Evolutionary conservation across 345 rosid genomes (phyloP).

Genomic region (Clarkia xantiana): DNA sequence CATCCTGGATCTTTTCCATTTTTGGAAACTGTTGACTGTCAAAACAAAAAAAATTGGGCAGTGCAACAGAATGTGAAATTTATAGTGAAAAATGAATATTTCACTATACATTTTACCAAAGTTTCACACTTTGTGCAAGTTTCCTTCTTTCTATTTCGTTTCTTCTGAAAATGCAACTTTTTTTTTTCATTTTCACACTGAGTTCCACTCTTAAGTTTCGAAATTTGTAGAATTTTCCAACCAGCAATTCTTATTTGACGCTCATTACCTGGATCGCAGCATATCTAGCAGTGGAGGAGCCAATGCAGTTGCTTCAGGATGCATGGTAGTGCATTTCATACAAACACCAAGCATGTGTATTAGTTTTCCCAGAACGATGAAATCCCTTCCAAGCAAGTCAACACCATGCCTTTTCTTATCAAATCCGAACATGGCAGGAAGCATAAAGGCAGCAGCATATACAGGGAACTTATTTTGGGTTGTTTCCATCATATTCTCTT

Average conservation of each 20-base stretch:
- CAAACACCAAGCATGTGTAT: slow-evolving; percentile 86
- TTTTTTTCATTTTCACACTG: too few species aligned
- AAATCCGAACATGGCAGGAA: slow-evolving; percentile 91
- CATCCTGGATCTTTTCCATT: too few species aligned
- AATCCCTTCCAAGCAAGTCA: slow-evolving; percentile 90
- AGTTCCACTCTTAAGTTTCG: too few species aligned
- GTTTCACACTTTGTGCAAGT: too few species aligned
- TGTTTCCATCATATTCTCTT: slow-evolving; percentile 33
- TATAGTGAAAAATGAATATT: too few species aligned
- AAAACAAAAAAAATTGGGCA: too few species aligned
- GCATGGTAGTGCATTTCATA: slow-evolving; percentile 79
- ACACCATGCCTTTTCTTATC: slow-evolving; percentile 93
- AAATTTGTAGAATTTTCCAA: not conserved
- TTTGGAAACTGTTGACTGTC: too few species aligned
- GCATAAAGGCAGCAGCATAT: slow-evolving; percentile 93
- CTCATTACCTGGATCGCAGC: slow-evolving; percentile 64
- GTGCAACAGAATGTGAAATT: too few species aligned
- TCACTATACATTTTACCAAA: too few species aligned
- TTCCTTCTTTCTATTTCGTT: too few species aligned
- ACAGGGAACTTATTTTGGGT: slow-evolving; percentile 69
- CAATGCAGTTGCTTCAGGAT: slow-evolving; percentile 83
- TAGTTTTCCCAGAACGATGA: slow-evolving; percentile 87
- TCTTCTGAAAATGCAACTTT: too few species aligned
- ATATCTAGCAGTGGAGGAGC: slow-evolving; percentile 69
- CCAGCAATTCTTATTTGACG: not conserved